Evolutionary conservation across 441 rosid species (phyloP).

Genomic region (Raphanus hybrid): DNA sequence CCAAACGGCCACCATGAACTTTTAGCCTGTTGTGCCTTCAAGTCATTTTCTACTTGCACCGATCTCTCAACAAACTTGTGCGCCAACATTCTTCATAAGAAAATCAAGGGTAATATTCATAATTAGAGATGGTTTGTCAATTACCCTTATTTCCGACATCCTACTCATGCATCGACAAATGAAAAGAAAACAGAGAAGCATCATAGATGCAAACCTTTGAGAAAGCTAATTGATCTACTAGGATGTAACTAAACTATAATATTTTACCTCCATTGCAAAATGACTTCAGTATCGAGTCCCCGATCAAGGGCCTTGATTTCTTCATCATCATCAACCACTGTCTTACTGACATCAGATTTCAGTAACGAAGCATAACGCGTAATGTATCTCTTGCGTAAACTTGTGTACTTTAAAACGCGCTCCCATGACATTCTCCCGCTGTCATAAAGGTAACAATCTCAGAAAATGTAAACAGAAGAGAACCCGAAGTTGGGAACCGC

Average conservation of each 20-base stretch:
- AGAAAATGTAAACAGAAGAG: constrained; percentile 41
- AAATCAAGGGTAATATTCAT: constrained; percentile 27
- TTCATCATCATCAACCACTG: constrained; percentile 73
- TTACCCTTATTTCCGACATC: constrained; percentile 23
- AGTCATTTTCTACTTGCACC: constrained; percentile 58
- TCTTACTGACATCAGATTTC: constrained; percentile 74
- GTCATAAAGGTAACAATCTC: constrained; percentile 54
- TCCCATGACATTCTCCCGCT: constrained; percentile 99
- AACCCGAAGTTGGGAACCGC: constrained; percentile 29
- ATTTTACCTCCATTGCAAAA: constrained; percentile 96
- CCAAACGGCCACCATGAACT: constrained; percentile 99
- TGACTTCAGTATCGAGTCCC: constrained; percentile 89
- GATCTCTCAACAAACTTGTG: constrained; percentile 93
- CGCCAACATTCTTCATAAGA: constrained; percentile 87
- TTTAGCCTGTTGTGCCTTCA: constrained; percentile 71
- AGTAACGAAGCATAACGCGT: constrained; percentile 88
- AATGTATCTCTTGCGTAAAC: constrained; percentile 87
- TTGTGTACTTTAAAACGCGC: constrained; percentile 77
- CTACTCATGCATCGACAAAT: constrained; percentile 16
- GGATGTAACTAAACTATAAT: constrained; percentile 27
- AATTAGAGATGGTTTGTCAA: constrained; percentile 10
- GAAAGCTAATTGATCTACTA: constrained; percentile 16
- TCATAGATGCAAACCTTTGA: constrained; percentile 9
- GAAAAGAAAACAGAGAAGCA: constrained; percentile 29
- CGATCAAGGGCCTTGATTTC: constrained; percentile 91